Base-by-base conservation (phyloP, 495 filamentous ascomycete species). In the Peziza echinospora region DNA sequence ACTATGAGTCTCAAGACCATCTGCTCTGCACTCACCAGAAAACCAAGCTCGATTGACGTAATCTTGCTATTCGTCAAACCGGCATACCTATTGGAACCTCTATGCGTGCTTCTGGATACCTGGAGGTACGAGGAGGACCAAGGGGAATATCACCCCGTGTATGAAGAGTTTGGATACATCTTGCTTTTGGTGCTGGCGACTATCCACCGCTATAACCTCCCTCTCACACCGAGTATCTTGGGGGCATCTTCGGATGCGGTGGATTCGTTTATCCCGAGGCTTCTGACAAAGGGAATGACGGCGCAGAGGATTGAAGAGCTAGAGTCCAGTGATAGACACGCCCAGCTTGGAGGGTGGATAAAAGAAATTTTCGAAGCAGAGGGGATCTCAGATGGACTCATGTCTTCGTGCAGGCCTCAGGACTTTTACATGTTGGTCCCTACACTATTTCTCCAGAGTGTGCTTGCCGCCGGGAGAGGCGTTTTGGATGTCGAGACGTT, bases 151-250 rank as follows among this genome's bases (percentile, higher is more conserved):
- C 86, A 94, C 57, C 89, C 87, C 0, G 80, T 93, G 1, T 96
- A 96, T 55, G 87, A 96, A 51, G 91, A 97, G 50, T 97, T 96
- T 49, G 84, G 85, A 0, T 80, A 82, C 37, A 78, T 94, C 13
- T 65, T 96, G 5, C 70, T 96, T 2, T 66, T 97, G 1, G 70
- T 93, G 0, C 63, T 93, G 17, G 78, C 80, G 0, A 80, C 92
- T 52, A 75, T 81, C 46, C 74, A 89, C 54, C 84, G 91, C 13
- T 94, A 92, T 55, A 71, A 76, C 30, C 63, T 97, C 19, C 72
- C 69, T 0, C 62, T 68, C 1, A 37, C 30, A 37, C 3, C 30
- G 17, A 13, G 11, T 13, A 37, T 5, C 30, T 17, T 37, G 2
- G 30, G 30, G 17, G 30, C 11, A 17, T 37, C 5, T 11, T 61